phyloP scores from a whole-genome alignment of 306 rosid species.

The Betula pendula region DNA sequence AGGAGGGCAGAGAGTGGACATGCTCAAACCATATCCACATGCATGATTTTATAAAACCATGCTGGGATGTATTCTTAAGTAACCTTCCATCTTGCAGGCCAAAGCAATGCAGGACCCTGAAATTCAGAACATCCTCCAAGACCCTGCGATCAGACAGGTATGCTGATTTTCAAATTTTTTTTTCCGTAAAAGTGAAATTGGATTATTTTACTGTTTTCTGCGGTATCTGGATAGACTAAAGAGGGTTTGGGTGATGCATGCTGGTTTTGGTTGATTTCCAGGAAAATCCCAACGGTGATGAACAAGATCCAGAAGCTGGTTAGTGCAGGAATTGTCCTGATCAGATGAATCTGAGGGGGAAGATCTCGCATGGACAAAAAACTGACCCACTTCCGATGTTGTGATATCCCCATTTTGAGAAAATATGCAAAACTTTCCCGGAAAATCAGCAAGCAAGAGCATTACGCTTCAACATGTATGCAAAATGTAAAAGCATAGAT shows the following conservation, averaged over 20 bases:
- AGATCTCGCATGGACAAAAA: neutral
- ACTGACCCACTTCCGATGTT: no score
- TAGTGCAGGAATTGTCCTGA: constrained; percentile 93
- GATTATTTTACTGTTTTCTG: neutral
- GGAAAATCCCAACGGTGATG: constrained; percentile 99
- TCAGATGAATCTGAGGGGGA: constrained; percentile 38
- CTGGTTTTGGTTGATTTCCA: constrained; percentile 95
- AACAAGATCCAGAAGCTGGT: constrained; percentile 86
- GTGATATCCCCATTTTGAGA: no score
- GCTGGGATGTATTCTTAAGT: neutral
- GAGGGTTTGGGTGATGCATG: constrained; percentile 27
- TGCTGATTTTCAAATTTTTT: neutral
- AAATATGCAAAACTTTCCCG: no score
- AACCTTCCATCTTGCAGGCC: constrained; percentile 48
- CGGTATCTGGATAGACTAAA: constrained; percentile 8
- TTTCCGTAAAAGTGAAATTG: neutral
- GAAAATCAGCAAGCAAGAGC: no score
- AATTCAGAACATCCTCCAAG: constrained; percentile 87
- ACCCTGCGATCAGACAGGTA: constrained; percentile 99
- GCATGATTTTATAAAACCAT: neutral
- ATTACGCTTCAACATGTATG: no score
- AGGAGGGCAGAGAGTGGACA: no score
- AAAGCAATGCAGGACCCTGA: constrained; percentile 99
- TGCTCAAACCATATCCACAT: no score
- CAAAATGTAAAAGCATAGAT: no score